Conservation (phyloP, 208 protist species). For the Leishmania martiniquensis region DNA sequence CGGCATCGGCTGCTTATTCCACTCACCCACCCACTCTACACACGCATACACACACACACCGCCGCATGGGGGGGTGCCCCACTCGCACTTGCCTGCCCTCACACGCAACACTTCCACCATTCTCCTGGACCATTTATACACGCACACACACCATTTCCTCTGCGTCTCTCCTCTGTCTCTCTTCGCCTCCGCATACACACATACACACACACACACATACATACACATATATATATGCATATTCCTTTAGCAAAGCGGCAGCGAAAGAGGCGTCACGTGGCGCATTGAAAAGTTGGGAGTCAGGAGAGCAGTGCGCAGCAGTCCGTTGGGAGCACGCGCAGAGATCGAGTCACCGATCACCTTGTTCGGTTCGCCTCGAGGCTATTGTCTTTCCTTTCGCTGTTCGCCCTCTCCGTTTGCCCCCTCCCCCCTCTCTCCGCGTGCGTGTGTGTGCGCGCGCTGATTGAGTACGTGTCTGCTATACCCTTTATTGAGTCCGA, state of each 20-base stretch:
- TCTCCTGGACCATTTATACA: background rate
- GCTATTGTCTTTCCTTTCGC: too few relatives aligned
- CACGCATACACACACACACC: background rate
- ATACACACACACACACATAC: background rate
- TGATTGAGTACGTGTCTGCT: too few relatives aligned
- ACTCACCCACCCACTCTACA: background rate
- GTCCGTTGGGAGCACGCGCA: too few relatives aligned
- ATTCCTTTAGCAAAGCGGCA: background rate
- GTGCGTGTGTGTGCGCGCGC: too few relatives aligned
- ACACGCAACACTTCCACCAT: background rate
- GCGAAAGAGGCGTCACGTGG: background rate
- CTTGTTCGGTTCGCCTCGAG: too few relatives aligned
- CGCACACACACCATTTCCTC: too few relatives aligned
- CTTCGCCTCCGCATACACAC: background rate
- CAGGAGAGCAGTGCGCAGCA: too few relatives aligned
- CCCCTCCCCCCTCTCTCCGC: background rate
- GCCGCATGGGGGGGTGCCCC: background rate
- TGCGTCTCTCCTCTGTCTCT: too few relatives aligned
- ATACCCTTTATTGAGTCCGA: too few relatives aligned
- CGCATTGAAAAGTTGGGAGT: background rate
- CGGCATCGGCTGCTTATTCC: too few relatives aligned
- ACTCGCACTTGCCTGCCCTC: background rate
- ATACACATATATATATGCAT: background rate
- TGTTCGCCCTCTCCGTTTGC: background rate
- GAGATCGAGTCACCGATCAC: too few relatives aligned